Conservation (phyloP, 805 yeast genomes). For the Lipomyces orientalis region DNA sequence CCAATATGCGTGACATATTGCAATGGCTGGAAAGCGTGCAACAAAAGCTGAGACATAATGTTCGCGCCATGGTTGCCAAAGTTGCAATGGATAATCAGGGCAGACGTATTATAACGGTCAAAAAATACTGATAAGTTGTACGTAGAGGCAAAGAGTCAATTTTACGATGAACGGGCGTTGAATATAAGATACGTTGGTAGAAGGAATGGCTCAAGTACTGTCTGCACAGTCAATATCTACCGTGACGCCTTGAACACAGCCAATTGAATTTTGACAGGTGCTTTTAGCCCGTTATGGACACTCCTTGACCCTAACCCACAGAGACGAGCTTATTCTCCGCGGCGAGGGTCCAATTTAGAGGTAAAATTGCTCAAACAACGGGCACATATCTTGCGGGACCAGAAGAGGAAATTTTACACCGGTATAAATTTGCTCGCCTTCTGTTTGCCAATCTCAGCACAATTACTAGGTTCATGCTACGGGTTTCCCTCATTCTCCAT, state of each 20-base stretch:
- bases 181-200: too few species aligned
- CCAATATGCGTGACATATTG: constrained; percentile 14
- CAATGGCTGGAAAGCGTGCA: constrained; percentile 14
- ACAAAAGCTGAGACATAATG: background rate
- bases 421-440: background rate
- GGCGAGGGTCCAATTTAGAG: too few species aligned
- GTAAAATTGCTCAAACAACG: background rate
- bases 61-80: background rate
- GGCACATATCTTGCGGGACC: background rate
- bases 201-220: too few species aligned
- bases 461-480: too few species aligned
- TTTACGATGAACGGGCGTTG: background rate
- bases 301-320: too few species aligned
- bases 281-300: too few species aligned
- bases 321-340: too few species aligned
- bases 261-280: too few species aligned
- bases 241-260: too few species aligned
- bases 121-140: constrained; percentile 11
- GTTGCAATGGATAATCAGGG: constrained; percentile 10
- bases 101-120: background rate
- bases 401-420: background rate
- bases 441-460: too few species aligned
- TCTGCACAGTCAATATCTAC: too few species aligned
- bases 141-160: background rate
- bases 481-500: too few species aligned